Evolutionary conservation across 352 stramenopile genomes (phyloP), one percentile per base, ranked within the genome.

Genomic region (Globisporangium spinosum): DNA sequence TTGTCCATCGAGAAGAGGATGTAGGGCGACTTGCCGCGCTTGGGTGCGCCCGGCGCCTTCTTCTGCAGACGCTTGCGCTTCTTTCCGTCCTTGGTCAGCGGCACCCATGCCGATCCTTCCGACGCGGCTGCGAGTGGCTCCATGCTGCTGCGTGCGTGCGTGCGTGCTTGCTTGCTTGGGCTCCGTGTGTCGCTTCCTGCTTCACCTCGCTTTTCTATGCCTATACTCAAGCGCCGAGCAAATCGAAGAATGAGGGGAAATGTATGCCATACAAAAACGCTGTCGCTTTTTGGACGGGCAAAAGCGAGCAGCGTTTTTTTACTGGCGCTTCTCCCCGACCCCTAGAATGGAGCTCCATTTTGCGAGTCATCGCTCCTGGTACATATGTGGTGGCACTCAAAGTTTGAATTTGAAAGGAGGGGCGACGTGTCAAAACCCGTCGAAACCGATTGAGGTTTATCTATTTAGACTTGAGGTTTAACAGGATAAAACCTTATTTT

Each of bases 1-100:
- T 95, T 95, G 69, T 95, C 90, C 87, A 96, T 96, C n/a, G 86
- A 96, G 73, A 96, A 97, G 23, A 97, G 76, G 69, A 97, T 97
- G 82, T 97, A 97, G 32, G 90, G 87, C 64, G 89, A 96, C 77
- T 96, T 94, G 76, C 87, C 89, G 59, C 89, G 89, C 78, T 97
- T 97, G 38, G 90, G 90, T 20, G 90, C 90, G 9, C 89, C 90
- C 0, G 90, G 90, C 17, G 90, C 90, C 72, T 96, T 96, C 80
- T 94, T 95, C 74, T 97, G 90, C 67, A 94, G 75, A 10, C 89
- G 89, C 79, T 94, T 94, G 79, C 88, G 88, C 84, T 96, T 95
- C 80, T 95, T 95, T 55, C 79, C 83, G 47, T 87, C 79, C 60
- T 90, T 91, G 70, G 78, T 78, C 53, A 89, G 68, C n/a, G 82